A percentile compares a stretch with the other conserved stretches of the same genome.
phyloP scores from a whole-genome alignment of 805 yeast genomes.

The Zygosaccharomyces pseudorouxii region DNA sequence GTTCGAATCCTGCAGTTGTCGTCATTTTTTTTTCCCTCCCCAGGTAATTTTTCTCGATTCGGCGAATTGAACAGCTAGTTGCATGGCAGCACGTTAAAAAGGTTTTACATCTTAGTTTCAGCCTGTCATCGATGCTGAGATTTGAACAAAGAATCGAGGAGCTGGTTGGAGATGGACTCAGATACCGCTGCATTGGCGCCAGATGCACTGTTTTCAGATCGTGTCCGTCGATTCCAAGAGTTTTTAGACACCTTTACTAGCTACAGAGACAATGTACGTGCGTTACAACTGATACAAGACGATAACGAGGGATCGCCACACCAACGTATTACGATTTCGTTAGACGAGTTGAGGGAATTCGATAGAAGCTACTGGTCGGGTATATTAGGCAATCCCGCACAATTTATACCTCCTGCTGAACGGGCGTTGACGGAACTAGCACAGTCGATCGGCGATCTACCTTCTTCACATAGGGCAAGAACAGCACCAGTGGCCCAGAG shows the following conservation, averaged over 20 bases:
- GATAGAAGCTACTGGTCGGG: conserved; percentile 78
- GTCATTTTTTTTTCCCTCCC: conserved; percentile 35
- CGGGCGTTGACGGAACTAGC: conserved; percentile 80
- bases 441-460: conserved; percentile 45
- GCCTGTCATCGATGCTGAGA: neutral
- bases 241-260: conserved; percentile 66
- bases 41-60: neutral
- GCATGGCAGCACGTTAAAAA: neutral
- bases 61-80: neutral
- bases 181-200: conserved; percentile 23
- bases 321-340: conserved; percentile 62
- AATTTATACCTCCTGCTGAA: conserved; percentile 83
- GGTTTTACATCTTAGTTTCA: neutral
- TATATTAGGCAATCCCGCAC: conserved; percentile 69
- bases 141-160: neutral
- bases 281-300: conserved; percentile 51
- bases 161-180: conserved; percentile 2
- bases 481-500: conserved; percentile 49
- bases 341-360: conserved; percentile 85
- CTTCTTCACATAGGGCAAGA: conserved; percentile 32
- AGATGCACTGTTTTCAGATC: conserved; percentile 62
- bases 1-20: conserved; percentile 75
- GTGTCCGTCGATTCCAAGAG: conserved; percentile 84
- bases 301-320: conserved; percentile 7
- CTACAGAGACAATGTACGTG: conserved; percentile 64